A percentile compares a stretch with the other conserved stretches of the same genome.
These are phyloP conservation scores for Citrus unshiu DNA, from an alignment of 345 rosid species.

Conservation along the genomic window DNA sequence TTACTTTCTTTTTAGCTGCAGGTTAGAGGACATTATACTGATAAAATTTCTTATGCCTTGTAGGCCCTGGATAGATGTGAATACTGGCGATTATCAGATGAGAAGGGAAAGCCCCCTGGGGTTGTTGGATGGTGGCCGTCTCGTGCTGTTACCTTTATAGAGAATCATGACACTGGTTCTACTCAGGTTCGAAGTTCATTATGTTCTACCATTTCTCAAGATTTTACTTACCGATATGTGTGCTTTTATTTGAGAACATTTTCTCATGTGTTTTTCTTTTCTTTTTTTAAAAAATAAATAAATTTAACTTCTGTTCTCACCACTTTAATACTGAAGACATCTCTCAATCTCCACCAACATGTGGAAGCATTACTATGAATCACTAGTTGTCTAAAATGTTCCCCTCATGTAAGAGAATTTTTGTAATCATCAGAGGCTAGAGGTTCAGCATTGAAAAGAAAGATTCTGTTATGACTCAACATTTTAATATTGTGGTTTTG, in stretches of 20 bases:
- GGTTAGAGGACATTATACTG: background rate
- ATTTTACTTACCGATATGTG: background rate
- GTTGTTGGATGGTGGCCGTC: constrained; percentile 99
- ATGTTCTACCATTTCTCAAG: background rate
- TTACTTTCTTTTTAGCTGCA: background rate
- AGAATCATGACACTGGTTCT: constrained; percentile 99
- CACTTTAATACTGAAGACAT: background rate
- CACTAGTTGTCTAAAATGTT: background rate
- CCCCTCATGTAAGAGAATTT: background rate
- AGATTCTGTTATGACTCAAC: background rate
- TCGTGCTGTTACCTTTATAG: constrained; percentile 95
- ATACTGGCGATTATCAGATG: constrained; percentile 91
- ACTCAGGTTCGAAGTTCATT: constrained; percentile 62
- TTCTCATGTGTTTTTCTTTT: background rate
- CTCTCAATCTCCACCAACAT: background rate
- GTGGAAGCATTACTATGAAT: background rate
- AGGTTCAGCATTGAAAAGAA: background rate
- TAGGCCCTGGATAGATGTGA: constrained; percentile 85
- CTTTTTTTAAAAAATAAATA: background rate
- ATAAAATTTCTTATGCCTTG: background rate
- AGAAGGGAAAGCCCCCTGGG: constrained; percentile 91
- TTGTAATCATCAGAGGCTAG: background rate
- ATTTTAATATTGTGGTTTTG: background rate
- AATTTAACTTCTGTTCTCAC: background rate
- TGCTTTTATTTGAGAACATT: background rate